Evolutionary conservation across 1,284 basidiomycete genomes (phyloP).

Genomic region (Leucoagaricus sp.): DNA sequence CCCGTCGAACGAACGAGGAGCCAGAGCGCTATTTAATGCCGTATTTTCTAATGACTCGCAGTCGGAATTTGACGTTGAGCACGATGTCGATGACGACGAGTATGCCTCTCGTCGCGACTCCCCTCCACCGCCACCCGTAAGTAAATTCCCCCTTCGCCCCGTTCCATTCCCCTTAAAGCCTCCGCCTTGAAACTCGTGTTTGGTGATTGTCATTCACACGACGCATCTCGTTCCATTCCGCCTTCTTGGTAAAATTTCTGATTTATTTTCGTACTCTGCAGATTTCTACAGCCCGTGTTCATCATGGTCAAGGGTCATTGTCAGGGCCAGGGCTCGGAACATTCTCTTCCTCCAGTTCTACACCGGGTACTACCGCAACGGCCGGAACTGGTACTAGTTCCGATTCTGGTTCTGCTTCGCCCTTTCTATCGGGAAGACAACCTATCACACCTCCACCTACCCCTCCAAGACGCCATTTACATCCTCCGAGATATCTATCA

Average conservation of each 20-base stretch:
- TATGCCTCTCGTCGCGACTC: neutral
- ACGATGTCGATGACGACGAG: neutral
- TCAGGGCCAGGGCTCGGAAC: no score
- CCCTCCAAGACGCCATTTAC: slow-evolving; percentile 15
- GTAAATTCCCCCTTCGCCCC: slow-evolving; percentile 6
- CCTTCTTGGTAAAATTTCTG: no score
- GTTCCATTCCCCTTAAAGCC: no score
- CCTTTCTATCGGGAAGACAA: slow-evolving; percentile 6
- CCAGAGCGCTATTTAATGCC: neutral
- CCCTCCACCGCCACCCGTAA: slow-evolving; percentile 20
- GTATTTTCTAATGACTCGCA: slow-evolving; percentile 5
- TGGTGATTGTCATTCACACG: slow-evolving; percentile 6
- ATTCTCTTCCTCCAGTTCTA: no score
- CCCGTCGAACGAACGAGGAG: neutral
- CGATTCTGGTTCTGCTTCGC: neutral
- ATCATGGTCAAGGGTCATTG: no score
- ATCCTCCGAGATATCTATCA: slow-evolving; percentile 8
- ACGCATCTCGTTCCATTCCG: no score
- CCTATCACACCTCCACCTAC: slow-evolving; percentile 15
- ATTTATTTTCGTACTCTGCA: neutral
- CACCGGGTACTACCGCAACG: slow-evolving; percentile 11
- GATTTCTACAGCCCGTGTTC: neutral
- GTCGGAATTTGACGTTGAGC: neutral
- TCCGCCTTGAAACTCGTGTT: no score
- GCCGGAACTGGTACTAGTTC: neutral